Evolutionary conservation across 441 rosid species (phyloP), one percentile per base, ranked within the genome.

Genomic region (Gossypium davidsonii): DNA sequence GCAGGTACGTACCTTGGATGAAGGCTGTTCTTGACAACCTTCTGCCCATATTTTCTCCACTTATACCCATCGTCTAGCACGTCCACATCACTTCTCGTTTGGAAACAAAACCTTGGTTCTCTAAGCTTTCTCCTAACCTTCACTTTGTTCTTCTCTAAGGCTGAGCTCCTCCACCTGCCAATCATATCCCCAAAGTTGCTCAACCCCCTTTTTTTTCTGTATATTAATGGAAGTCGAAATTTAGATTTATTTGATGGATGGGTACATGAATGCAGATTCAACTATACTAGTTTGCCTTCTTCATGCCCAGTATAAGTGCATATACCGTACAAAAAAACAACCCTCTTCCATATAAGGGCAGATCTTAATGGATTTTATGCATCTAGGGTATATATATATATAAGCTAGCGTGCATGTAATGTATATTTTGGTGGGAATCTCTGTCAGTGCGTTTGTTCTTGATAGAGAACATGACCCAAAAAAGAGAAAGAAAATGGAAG

Each of bases 41-140:
- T 94, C 83, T 94, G 98, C 74, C 98, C 98, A 76, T 94, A 94
- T 86, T 94, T 94, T 75, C 98, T 89, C 98, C 98, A 94, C 79
- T 90, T 94, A 72, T 94, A 94, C 48, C 98, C 98, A 55, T 94
- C 98, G 72, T 92, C 98, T 8, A 92, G 94, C 42, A 94, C 97
- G 83, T 92, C 97, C 1, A 94, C 88, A 42, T 94, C 97, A 58
- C 97, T 94, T 81, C 97, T 85, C 10, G 98, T 94, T 80, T 94
- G 98, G 83, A 94, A 94, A 80, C 98, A 94, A 81, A 94, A 94
- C 82, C 98, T 90, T 28, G 98, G 98, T 76, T 94, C 98, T 77
- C 98, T 88, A 17, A 92, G 89, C 88, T 90, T 94, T 80, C 98
- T 92, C 78, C 97, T 82, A 56, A 87, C 84, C 83, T 94, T 90